Percentiles rank a stretch among this genome's conserved stretches.
These are phyloP conservation scores for Colletotrichum abscissum DNA, from an alignment of 2,329 filamentous ascomycete genomes.

Conservation along the genomic window DNA sequence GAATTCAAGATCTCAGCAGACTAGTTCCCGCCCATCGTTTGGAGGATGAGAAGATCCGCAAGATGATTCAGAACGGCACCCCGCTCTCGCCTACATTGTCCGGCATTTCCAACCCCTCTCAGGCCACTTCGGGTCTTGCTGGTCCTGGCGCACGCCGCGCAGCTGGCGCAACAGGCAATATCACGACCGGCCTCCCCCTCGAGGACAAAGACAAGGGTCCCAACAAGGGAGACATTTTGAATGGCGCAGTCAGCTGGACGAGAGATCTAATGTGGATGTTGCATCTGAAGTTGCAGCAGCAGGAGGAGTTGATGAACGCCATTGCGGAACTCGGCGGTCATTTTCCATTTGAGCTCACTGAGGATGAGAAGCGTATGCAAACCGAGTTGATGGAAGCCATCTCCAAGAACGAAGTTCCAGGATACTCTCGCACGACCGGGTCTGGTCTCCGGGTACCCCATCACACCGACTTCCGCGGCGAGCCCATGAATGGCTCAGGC, in stretches of 20 bases:
- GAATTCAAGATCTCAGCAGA: constrained; percentile 95
- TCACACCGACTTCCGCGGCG: constrained; percentile 91
- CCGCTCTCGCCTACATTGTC: constrained; percentile 86
- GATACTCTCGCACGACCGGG: constrained; percentile 85
- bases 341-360: constrained; percentile 84
- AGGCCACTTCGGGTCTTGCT: constrained; percentile 87
- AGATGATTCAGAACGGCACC: constrained; percentile 92
- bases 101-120: constrained; percentile 74
- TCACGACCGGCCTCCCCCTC: constrained; percentile 90
- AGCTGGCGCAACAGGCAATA: constrained; percentile 78
- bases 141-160: constrained; percentile 86
- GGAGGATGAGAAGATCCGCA: constrained; percentile 96
- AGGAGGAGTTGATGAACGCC: constrained; percentile 84
- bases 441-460: constrained; percentile 91
- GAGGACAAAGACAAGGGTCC: constrained; percentile 99
- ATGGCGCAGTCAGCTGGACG: constrained; percentile 96
- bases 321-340: constrained; percentile 78
- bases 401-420: constrained; percentile 85
- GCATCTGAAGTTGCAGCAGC: constrained; percentile 87
- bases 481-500: constrained; percentile 68
- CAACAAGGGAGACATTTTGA: constrained; percentile 98
- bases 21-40: constrained; percentile 92
- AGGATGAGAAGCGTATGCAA: constrained; percentile 96
- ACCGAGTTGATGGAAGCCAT: constrained; percentile 90
- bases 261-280: constrained; percentile 98